Conservation (phyloP, 352 stramenopile genomes). For the Globisporangium polare region DNA sequence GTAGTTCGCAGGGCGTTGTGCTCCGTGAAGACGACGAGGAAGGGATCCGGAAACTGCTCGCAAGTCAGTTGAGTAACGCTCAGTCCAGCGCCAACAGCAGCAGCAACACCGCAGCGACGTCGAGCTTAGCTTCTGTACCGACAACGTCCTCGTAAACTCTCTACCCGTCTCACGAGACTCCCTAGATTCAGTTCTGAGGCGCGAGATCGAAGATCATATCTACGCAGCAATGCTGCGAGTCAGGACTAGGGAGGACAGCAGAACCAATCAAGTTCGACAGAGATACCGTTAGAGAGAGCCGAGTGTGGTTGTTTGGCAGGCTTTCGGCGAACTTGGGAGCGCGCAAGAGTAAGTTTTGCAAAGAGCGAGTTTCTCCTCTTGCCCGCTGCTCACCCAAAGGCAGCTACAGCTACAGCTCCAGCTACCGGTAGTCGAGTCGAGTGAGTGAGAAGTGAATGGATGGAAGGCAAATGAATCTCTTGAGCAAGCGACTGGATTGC, state of each 20-base stretch:
- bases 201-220: background rate
- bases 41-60: conserved; percentile 28
- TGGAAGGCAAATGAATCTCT: no score
- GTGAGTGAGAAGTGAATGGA: no score
- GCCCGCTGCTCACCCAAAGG: no score
- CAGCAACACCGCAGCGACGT: conserved; percentile 2
- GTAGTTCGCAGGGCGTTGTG: conserved; percentile 23
- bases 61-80: conserved; percentile 2
- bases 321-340: conserved; percentile 13
- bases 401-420: no score
- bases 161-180: background rate
- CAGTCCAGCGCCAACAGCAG: conserved; percentile 1
- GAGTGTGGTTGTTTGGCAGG: background rate
- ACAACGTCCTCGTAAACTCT: background rate
- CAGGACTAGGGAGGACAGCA: background rate
- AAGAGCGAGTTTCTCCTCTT: no score
- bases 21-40: conserved; percentile 38
- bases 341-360: conserved; percentile 6
- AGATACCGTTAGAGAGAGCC: background rate
- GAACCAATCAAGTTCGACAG: background rate
- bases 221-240: background rate
- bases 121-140: background rate
- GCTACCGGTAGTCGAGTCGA: no score
- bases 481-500: no score
- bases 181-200: background rate